Percentiles rank a stretch among this genome's conserved stretches.
phyloP scores from a whole-genome alignment of 2,329 filamentous ascomycete genomes.

The Beauveria medogensis region DNA sequence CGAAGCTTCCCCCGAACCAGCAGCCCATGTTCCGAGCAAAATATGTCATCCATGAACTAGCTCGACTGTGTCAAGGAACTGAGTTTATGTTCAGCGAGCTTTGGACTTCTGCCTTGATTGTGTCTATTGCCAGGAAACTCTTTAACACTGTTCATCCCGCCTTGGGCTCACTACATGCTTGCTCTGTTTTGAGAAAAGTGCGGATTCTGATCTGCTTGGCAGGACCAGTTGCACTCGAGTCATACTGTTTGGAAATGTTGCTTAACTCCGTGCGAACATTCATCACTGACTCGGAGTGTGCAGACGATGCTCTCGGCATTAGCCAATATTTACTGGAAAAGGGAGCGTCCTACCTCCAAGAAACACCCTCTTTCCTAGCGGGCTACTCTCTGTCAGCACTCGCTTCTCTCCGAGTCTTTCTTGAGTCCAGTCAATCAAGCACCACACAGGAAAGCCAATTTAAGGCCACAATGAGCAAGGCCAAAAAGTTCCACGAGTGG shows the following conservation, averaged over 20 bases:
- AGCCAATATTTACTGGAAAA: slow-evolving; percentile 72
- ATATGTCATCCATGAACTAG: slow-evolving; percentile 66
- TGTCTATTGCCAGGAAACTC: slow-evolving; percentile 66
- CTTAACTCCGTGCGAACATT: slow-evolving; percentile 73
- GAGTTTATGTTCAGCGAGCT: slow-evolving; percentile 55
- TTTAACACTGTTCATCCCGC: slow-evolving; percentile 75
- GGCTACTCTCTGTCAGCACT: slow-evolving; percentile 74
- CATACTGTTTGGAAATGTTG: slow-evolving; percentile 86
- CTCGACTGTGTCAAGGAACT: slow-evolving; percentile 67
- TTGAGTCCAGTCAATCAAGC: slow-evolving; percentile 65
- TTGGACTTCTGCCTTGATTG: slow-evolving; percentile 69
- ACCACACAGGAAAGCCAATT: slow-evolving; percentile 83
- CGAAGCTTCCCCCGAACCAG: slow-evolving; percentile 64
- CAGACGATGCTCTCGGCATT: slow-evolving; percentile 82
- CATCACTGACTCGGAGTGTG: slow-evolving; percentile 75
- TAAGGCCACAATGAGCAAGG: slow-evolving; percentile 65
- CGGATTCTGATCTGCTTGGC: slow-evolving; percentile 73
- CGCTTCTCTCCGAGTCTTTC: slow-evolving; percentile 67
- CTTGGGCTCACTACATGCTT: slow-evolving; percentile 78
- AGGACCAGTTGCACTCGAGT: slow-evolving; percentile 60
- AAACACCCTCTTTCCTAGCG: slow-evolving; percentile 66
- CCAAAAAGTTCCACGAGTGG: slow-evolving; percentile 71
- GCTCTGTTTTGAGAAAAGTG: slow-evolving; percentile 78
- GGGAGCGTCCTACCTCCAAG: slow-evolving; percentile 56
- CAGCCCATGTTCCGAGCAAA: slow-evolving; percentile 81